A percentile compares a stretch with the other conserved stretches of the same genome.
Evolutionary conservation across 164 flowering plant species (phyloP).

Genomic region (Cinnamomum chago): DNA sequence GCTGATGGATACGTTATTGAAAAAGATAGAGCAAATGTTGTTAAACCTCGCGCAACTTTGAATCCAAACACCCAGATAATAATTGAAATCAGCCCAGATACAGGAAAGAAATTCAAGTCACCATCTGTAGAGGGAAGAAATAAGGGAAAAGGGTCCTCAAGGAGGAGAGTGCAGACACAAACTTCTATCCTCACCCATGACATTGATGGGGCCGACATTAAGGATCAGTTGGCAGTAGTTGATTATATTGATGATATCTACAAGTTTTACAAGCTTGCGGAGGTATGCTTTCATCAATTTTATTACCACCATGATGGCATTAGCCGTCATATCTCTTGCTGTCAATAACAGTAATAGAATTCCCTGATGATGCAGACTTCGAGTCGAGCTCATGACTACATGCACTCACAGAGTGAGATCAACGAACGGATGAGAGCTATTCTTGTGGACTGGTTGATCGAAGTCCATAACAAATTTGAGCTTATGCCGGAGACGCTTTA

Average conservation of each 20-base stretch:
- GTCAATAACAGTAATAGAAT: neutral
- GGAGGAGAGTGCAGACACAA: constrained; percentile 48
- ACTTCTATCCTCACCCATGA: constrained; percentile 57
- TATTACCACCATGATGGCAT: neutral
- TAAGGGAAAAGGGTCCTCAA: constrained; percentile 21
- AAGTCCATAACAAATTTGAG: constrained; percentile 78
- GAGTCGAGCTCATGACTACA: constrained; percentile 45
- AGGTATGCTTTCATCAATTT: constrained; percentile 35
- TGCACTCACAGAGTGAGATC: constrained; percentile 66
- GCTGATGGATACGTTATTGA: constrained; percentile 26
- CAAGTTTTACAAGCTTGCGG: constrained; percentile 61
- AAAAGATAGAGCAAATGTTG: constrained; percentile 18
- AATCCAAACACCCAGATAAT: constrained; percentile 35
- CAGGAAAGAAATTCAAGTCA: constrained; percentile 24
- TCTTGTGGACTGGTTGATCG: constrained; percentile 82
- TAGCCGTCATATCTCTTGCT: neutral
- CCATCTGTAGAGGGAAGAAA: constrained; percentile 18
- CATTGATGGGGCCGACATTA: constrained; percentile 68
- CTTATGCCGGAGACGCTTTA: constrained; percentile 81
- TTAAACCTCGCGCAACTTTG: constrained; percentile 29
- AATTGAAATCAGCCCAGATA: constrained; percentile 53
- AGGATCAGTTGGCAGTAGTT: constrained; percentile 65
- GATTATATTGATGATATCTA: constrained; percentile 85
- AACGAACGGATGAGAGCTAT: constrained; percentile 80
- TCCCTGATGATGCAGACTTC: constrained; percentile 44